Conservation (phyloP, 2,329 filamentous ascomycete genomes). For the Paecilomyces formosus region DNA sequence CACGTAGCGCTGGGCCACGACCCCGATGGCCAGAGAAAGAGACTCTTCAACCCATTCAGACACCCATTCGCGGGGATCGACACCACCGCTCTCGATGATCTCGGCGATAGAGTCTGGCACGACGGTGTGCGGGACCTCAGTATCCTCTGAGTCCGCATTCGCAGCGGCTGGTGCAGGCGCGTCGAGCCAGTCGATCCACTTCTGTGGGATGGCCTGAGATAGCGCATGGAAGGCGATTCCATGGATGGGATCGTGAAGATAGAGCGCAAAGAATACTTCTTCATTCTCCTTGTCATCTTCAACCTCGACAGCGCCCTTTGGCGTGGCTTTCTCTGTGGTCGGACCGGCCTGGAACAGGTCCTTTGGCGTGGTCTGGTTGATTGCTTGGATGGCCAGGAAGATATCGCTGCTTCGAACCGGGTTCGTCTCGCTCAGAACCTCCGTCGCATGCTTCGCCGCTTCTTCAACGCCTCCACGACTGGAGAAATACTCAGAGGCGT, state of each 20-base stretch:
- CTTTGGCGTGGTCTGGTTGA: conserved; percentile 57
- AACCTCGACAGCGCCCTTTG: conserved; percentile 27
- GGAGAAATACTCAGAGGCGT: conserved; percentile 77
- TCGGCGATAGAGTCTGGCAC: conserved; percentile 79
- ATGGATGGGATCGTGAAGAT: conserved; percentile 79
- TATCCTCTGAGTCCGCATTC: conserved; percentile 31
- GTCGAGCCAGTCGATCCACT: conserved; percentile 90
- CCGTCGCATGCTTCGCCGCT: conserved; percentile 70
- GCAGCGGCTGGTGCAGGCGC: conserved; percentile 45
- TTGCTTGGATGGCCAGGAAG: conserved; percentile 89
- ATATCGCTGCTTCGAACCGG: conserved; percentile 89
- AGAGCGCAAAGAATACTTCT: conserved; percentile 68
- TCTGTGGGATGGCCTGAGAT: conserved; percentile 73
- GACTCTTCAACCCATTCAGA: conserved; percentile 94
- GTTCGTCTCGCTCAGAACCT: conserved; percentile 74
- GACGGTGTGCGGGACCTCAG: conserved; percentile 18
- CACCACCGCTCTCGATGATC: conserved; percentile 65
- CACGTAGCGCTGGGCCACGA: conserved; percentile 92
- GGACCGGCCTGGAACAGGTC: conserved; percentile 60
- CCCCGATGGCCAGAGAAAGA: conserved; percentile 67
- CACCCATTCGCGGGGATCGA: conserved; percentile 95
- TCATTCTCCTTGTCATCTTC: conserved; percentile 39
- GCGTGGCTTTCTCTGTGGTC: conserved; percentile 27
- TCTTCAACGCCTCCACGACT: conserved; percentile 69
- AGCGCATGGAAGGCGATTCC: conserved; percentile 78